phyloP scores from a whole-genome alignment of 148 eudicot species.

The Beta vulgaris region DNA sequence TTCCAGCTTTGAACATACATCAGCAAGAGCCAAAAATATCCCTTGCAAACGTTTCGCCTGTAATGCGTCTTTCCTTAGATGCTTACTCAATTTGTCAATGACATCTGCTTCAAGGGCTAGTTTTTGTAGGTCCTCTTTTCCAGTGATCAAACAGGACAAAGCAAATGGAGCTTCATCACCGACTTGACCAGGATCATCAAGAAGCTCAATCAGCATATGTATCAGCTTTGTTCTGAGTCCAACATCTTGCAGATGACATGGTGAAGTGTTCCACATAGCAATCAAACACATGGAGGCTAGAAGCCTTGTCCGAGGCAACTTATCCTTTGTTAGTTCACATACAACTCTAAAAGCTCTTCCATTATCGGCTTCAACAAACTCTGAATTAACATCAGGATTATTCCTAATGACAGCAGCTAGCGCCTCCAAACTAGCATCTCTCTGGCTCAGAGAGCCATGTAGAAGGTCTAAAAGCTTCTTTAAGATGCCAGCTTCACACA shows the following conservation, averaged over 20 bases:
- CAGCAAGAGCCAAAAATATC: slow-evolving; percentile 70
- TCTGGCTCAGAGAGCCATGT: slow-evolving; percentile 70
- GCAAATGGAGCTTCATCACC: slow-evolving; percentile 96
- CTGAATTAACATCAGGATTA: slow-evolving; percentile 54
- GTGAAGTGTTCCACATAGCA: slow-evolving; percentile 59
- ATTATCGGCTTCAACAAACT: slow-evolving; percentile 58
- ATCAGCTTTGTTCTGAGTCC: slow-evolving; percentile 61
- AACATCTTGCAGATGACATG: slow-evolving; percentile 53
- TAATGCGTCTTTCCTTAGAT: slow-evolving; percentile 43
- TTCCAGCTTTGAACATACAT: slow-evolving; percentile 81
- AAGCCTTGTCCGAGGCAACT: slow-evolving; percentile 72
- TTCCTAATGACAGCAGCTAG: slow-evolving; percentile 61
- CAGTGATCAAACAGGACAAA: slow-evolving; percentile 59
- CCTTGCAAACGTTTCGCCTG: slow-evolving; percentile 73
- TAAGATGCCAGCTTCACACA: slow-evolving; percentile 77
- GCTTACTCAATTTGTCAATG: slow-evolving; percentile 57
- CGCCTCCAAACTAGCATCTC: slow-evolving; percentile 93
- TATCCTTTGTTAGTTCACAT: slow-evolving; percentile 69
- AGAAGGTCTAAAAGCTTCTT: slow-evolving; percentile 70
- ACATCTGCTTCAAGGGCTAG: slow-evolving; percentile 75
- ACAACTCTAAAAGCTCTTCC: slow-evolving; percentile 58
- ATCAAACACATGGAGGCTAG: slow-evolving; percentile 82
- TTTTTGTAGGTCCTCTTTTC: slow-evolving; percentile 71
- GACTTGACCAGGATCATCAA: slow-evolving; percentile 91
- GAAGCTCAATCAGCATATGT: slow-evolving; percentile 69